phyloP scores from a whole-genome alignment of 257 asterid genomes.

The Ajuga chamaepitys region DNA sequence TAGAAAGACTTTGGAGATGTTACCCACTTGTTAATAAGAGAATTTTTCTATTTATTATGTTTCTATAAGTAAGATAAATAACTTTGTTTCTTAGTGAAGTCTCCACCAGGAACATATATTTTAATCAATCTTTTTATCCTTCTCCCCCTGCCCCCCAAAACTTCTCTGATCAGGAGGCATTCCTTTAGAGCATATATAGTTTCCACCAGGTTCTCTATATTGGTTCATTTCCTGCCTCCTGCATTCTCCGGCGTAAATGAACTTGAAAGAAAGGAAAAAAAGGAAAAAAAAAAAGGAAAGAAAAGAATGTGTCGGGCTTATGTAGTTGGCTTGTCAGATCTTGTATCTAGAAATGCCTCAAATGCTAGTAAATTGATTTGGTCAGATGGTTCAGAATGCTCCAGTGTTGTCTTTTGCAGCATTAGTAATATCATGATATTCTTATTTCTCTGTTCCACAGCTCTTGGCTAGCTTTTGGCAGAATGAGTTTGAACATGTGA shows the following conservation, averaged over 20 bases:
- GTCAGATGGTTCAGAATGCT: conserved; percentile 6
- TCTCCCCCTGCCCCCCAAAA: too few relatives aligned
- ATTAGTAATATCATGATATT: conserved; percentile 9
- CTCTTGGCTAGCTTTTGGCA: conserved; percentile 98
- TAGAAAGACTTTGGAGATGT: neutral
- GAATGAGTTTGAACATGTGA: conserved; percentile 84
- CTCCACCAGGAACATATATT: neutral
- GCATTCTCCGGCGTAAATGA: neutral
- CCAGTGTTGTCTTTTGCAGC: conserved; percentile 6
- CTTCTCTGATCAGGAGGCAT: too few relatives aligned
- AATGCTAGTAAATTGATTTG: conserved; percentile 2
- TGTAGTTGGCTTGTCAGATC: conserved; percentile 6
- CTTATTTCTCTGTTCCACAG: conserved; percentile 34
- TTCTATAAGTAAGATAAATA: neutral
- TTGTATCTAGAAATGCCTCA: neutral
- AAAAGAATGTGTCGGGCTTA: too few relatives aligned
- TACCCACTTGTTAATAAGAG: neutral
- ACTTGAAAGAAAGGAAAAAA: neutral
- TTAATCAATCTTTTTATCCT: neutral
- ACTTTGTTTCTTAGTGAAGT: neutral
- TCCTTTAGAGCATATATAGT: neutral
- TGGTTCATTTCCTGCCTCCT: neutral
- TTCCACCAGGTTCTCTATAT: neutral
- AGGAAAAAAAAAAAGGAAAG: neutral
- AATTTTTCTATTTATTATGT: neutral